Percentiles rank a stretch among this genome's conserved stretches.
These are phyloP conservation scores for Canavalia gladiata DNA, from an alignment of 306 rosid species.

Conservation along the genomic window DNA sequence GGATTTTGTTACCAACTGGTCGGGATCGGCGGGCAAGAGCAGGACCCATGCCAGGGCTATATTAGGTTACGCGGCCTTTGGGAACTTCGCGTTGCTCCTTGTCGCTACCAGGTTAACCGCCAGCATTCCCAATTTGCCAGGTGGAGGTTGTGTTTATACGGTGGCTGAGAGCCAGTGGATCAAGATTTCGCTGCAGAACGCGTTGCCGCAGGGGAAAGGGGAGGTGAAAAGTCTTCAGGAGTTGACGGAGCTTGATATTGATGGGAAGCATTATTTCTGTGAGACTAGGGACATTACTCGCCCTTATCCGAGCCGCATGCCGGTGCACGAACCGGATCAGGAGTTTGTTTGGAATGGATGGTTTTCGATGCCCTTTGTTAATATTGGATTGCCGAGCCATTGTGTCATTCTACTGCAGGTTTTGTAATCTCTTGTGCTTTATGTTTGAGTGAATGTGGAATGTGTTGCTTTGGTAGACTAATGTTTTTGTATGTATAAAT, in stretches of 20 bases:
- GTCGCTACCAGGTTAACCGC: constrained; percentile 78
- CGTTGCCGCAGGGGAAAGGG: constrained; percentile 81
- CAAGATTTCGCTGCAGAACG: constrained; percentile 78
- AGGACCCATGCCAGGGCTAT: constrained; percentile 70
- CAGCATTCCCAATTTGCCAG: constrained; percentile 78
- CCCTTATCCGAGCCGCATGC: constrained; percentile 81
- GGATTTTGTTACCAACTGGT: constrained; percentile 71
- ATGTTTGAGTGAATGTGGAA: not conserved
- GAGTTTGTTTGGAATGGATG: constrained; percentile 98
- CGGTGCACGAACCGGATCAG: constrained; percentile 69
- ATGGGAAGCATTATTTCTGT: constrained; percentile 92
- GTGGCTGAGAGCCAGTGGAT: constrained; percentile 93
- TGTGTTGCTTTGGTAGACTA: not conserved
- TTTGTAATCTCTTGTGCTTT: constrained; percentile 56
- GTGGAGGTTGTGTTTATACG: constrained; percentile 85
- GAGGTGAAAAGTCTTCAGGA: constrained; percentile 83
- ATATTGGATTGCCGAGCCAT: constrained; percentile 82
- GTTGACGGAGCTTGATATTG: constrained; percentile 84
- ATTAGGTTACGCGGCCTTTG: constrained; percentile 87
- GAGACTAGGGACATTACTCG: constrained; percentile 89
- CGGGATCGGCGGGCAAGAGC: constrained; percentile 63
- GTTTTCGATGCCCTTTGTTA: constrained; percentile 79
- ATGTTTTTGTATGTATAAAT: not conserved
- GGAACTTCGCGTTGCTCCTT: constrained; percentile 78
- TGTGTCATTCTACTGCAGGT: constrained; percentile 97